phyloP scores from a whole-genome alignment of 2,329 filamentous ascomycete species.

The Cercospora sp. region DNA sequence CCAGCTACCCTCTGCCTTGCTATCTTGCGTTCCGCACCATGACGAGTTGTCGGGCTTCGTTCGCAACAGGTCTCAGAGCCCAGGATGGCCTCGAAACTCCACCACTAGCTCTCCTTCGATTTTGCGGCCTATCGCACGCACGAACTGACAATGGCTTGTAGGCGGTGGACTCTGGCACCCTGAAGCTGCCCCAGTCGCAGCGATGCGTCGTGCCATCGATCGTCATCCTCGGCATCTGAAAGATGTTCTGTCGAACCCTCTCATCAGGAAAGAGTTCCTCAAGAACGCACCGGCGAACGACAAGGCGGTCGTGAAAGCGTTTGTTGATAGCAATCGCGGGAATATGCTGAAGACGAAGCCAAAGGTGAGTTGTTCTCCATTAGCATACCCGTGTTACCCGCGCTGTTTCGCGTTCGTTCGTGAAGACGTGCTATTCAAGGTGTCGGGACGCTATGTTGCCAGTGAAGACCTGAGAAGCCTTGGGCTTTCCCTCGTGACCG shows the following conservation, averaged over 20 bases:
- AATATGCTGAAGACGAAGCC: slow-evolving; percentile 82
- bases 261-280: slow-evolving; percentile 63
- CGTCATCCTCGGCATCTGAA: slow-evolving; percentile 69
- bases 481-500: neutral
- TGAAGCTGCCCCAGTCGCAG: slow-evolving; percentile 63
- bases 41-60: neutral
- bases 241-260: slow-evolving; percentile 60
- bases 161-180: slow-evolving; percentile 82
- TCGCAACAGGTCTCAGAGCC: neutral
- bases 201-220: slow-evolving; percentile 74
- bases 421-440: neutral
- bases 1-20: neutral
- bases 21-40: neutral
- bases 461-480: neutral
- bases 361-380: slow-evolving; percentile 61
- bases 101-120: neutral
- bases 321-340: slow-evolving; percentile 66
- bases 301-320: slow-evolving; percentile 51
- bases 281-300: slow-evolving; percentile 57
- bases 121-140: neutral
- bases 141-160: slow-evolving; percentile 34
- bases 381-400: neutral
- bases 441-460: neutral
- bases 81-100: neutral
- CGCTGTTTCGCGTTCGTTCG: neutral